Conservation (phyloP, 805 yeast genomes). For the Candida quercuum region DNA sequence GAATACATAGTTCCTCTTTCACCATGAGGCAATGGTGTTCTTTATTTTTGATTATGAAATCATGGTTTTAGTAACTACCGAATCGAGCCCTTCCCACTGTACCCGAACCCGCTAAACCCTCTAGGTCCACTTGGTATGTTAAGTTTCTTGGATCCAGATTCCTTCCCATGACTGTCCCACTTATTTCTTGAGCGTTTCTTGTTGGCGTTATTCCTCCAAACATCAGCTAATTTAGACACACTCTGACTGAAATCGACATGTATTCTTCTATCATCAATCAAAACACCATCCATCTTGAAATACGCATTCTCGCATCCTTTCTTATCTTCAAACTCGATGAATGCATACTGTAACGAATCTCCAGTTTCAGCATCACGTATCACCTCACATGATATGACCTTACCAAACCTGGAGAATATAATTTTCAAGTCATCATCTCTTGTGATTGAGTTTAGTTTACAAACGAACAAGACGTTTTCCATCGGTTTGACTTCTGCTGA, state of each 20-base stretch:
- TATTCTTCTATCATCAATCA: conserved; percentile 59
- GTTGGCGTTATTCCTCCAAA: conserved; percentile 19
- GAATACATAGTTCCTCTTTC: too few relatives aligned
- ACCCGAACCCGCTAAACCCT: too few relatives aligned
- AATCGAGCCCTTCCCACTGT: too few relatives aligned
- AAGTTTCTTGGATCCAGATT: background rate
- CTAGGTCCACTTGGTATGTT: too few relatives aligned
- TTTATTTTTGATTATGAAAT: too few relatives aligned
- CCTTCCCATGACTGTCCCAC: background rate
- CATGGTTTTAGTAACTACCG: too few relatives aligned
- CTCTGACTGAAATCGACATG: conserved; percentile 68
- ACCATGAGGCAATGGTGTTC: too few relatives aligned
- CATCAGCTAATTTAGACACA: conserved; percentile 25
- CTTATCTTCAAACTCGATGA: conserved; percentile 47
- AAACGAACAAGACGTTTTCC: conserved; percentile 56
- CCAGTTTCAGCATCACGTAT: conserved; percentile 43
- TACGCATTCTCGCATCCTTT: conserved; percentile 58
- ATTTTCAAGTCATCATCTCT: conserved; percentile 47
- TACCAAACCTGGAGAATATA: conserved; percentile 61
- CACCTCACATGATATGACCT: conserved; percentile 44
- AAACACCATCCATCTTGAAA: conserved; percentile 51
- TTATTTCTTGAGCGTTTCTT: conserved; percentile 4
- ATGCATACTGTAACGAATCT: conserved; percentile 54
- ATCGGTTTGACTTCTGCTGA: conserved; percentile 53
- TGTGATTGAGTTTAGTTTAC: conserved; percentile 60